Evolutionary conservation across 306 rosid genomes (phyloP), one percentile per base, ranked within the genome.

Genomic region (Sicyos edulis): DNA sequence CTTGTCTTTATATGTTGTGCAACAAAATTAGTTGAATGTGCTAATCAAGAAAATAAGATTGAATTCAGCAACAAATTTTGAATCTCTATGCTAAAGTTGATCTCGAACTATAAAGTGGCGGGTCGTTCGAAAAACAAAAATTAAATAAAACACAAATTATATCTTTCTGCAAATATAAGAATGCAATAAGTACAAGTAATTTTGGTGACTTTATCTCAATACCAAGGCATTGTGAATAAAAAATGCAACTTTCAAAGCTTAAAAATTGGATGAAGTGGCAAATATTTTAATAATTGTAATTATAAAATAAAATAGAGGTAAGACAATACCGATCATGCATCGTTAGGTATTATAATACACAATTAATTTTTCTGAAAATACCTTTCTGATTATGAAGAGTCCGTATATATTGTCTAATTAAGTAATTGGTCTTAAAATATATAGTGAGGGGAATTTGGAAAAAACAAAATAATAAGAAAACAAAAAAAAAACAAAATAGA

Each of bases 211-310:
- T 32, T 32, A 1, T 26, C 29, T 26, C 29, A 26, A 26, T 26
- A 26, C 29, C 29, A 26, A 26, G 29, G 29, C 29, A 26, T 26
- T 26, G 29, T 3, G 37, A 32, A 32, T 3, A 32, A 32, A 3
- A 32, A 32, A 32, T 32, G 13, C 11, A 11, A 45, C 50, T 45
- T 44, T 40, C 24, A 14, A 47, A 75, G 75, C 82, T 79, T 73
- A 24, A 71, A 75, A 69, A 54, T 59, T 62, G 80, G 83, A 74
- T 77, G 84, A 88, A 78, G 84, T 75, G 81, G 14, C 20, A 72
- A 79, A 68, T 68, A 49, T 32, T 62, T 20, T 9, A 40, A 82
- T 78, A 73, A 77, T 67, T 57, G 67, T 19, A 75, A 76, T 65
- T 63, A 80, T 19, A 71, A 64, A 81, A 78, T 60, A 57, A 80